Conservation (phyloP, 345 rosid genomes). For the Corymbia maculata region DNA sequence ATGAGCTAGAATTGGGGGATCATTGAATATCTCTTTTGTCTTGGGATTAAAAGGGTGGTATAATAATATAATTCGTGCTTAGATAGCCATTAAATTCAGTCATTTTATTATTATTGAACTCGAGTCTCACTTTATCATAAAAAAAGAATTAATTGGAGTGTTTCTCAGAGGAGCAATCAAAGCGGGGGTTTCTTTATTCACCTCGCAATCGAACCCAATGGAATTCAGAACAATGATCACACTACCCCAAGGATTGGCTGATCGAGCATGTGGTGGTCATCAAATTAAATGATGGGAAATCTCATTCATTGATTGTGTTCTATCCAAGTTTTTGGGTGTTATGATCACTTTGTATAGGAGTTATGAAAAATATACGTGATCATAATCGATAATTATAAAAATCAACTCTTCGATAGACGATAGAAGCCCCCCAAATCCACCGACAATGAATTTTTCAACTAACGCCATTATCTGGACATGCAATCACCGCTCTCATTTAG, state of each 20-base stretch:
- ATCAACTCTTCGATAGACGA: not conserved
- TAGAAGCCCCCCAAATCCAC: not conserved
- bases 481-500: not conserved
- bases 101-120: not conserved
- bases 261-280: not conserved
- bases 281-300: not conserved
- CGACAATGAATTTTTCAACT: not conserved
- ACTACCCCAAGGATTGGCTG: not conserved
- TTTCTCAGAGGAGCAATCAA: not conserved
- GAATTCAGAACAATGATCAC: not conserved
- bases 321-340: not conserved
- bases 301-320: not conserved
- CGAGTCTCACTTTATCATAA: not conserved
- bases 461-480: not conserved
- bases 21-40: not conserved
- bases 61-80: not conserved
- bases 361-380: not conserved
- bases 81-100: not conserved
- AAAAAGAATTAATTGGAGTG: not conserved
- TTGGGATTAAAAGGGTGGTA: not conserved
- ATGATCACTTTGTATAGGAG: not conserved
- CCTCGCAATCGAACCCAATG: not conserved
- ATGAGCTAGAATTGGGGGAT: no score
- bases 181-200: not conserved
- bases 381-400: not conserved